Conservation (phyloP, 768 basidiomycete species). For the Antrodiella citrinella region DNA sequence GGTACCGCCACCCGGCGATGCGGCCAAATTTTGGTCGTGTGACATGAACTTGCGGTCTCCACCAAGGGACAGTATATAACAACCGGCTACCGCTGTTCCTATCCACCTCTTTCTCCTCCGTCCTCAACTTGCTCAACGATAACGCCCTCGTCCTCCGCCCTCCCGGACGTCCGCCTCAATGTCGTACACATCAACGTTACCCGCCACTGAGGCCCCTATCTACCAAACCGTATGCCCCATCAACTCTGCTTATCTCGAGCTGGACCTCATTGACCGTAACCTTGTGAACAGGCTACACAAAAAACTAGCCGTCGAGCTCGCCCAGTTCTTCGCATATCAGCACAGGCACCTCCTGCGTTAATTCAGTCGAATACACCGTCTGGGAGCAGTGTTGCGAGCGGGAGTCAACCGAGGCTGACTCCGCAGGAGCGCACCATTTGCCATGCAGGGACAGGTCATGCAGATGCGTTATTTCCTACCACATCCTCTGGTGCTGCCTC, state of each 20-base stretch:
- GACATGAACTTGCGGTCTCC: background rate
- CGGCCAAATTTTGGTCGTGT: background rate
- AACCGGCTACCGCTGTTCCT: background rate
- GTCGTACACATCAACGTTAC: background rate
- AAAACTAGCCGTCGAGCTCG: background rate
- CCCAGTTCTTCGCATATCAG: background rate
- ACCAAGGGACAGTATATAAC: no score
- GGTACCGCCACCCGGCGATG: no score
- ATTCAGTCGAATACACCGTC: background rate
- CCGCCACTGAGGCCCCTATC: background rate
- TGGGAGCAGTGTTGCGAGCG: background rate
- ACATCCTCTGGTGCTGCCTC: background rate
- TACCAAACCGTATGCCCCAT: background rate
- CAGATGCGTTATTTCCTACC: background rate
- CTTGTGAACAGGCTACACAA: background rate
- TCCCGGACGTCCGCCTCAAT: background rate
- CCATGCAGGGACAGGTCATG: background rate
- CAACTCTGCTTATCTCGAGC: no score
- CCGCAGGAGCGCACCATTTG: background rate
- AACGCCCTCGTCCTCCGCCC: no score
- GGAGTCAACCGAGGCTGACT: background rate
- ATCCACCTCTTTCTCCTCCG: background rate
- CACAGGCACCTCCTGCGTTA: no score
- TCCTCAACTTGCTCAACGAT: no score
- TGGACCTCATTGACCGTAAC: background rate